Conservation (phyloP, 306 rosid species). For the Lupinus albus region DNA sequence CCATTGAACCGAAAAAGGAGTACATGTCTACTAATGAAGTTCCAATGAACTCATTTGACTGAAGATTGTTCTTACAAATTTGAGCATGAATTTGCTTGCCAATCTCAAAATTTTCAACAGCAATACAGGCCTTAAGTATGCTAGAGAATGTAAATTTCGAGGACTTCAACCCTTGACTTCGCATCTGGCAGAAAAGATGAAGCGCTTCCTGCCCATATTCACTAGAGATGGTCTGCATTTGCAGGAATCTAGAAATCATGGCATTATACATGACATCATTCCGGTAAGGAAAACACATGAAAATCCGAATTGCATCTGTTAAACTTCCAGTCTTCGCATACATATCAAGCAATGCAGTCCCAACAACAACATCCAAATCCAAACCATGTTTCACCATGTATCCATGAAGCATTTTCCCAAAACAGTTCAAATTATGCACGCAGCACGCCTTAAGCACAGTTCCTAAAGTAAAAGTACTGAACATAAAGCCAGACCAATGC, state of each 20-base stretch:
- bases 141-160: slow-evolving; percentile 63
- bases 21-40: slow-evolving; percentile 58
- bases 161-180: slow-evolving; percentile 50
- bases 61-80: slow-evolving; percentile 52
- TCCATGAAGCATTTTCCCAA: slow-evolving; percentile 56
- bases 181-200: slow-evolving; percentile 53
- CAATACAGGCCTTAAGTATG: slow-evolving; percentile 54
- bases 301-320: slow-evolving; percentile 47
- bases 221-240: slow-evolving; percentile 32
- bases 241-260: slow-evolving; percentile 60
- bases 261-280: slow-evolving; percentile 56
- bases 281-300: slow-evolving; percentile 36
- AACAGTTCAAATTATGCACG: slow-evolving; percentile 22
- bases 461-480: slow-evolving; percentile 58
- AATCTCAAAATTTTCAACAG: slow-evolving; percentile 44
- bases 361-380: slow-evolving; percentile 52
- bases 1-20: slow-evolving; percentile 44
- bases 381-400: slow-evolving; percentile 49
- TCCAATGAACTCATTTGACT: slow-evolving; percentile 58
- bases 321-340: slow-evolving; percentile 58
- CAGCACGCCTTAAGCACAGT: slow-evolving; percentile 59
- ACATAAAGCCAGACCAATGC: slow-evolving; percentile 49
- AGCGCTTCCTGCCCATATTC: slow-evolving; percentile 46
- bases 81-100: slow-evolving; percentile 62
- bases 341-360: slow-evolving; percentile 64